phyloP scores from a whole-genome alignment of 352 stramenopile genomes.

The Phytophthora idaei region DNA sequence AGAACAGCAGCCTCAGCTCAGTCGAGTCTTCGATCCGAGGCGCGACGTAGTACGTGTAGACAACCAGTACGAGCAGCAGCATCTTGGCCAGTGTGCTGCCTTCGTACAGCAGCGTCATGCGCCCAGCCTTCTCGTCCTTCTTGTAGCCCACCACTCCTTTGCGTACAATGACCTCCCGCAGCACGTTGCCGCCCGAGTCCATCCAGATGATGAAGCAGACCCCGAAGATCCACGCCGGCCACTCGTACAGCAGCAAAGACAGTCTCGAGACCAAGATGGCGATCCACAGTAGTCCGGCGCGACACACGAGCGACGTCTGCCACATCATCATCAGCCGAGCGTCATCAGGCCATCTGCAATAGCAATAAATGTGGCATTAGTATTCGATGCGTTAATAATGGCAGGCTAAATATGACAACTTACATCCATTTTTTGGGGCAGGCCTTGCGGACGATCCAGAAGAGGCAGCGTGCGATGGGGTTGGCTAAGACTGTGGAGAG shows the following conservation, averaged over 20 bases:
- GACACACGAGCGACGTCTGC: conserved; percentile 73
- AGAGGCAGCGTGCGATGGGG: conserved; percentile 70
- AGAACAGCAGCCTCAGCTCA: conserved; percentile 58
- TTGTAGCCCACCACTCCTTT: conserved; percentile 68
- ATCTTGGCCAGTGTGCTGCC: conserved; percentile 72
- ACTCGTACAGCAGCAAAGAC: conserved; percentile 66
- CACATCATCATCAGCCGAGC: conserved; percentile 71
- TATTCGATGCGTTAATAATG: neutral
- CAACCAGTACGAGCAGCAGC: conserved; percentile 66
- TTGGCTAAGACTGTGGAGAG: conserved; percentile 74
- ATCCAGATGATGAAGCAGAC: conserved; percentile 81
- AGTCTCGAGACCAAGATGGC: conserved; percentile 62
- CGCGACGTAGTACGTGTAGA: conserved; percentile 79
- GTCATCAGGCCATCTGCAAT: conserved; percentile 68
- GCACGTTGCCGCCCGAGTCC: conserved; percentile 63
- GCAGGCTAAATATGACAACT: conserved; percentile 9
- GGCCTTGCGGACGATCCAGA: conserved; percentile 66
- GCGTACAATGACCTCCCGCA: conserved; percentile 71
- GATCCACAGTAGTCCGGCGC: conserved; percentile 72
- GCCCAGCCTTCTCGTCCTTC: conserved; percentile 59
- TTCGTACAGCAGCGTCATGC: conserved; percentile 72
- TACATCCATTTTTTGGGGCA: conserved; percentile 65
- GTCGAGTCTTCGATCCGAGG: conserved; percentile 59
- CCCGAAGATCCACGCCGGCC: conserved; percentile 73
- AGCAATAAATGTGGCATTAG: neutral